phyloP scores from a whole-genome alignment of 1,139 yeast genomes.

The Pichia sp. region DNA sequence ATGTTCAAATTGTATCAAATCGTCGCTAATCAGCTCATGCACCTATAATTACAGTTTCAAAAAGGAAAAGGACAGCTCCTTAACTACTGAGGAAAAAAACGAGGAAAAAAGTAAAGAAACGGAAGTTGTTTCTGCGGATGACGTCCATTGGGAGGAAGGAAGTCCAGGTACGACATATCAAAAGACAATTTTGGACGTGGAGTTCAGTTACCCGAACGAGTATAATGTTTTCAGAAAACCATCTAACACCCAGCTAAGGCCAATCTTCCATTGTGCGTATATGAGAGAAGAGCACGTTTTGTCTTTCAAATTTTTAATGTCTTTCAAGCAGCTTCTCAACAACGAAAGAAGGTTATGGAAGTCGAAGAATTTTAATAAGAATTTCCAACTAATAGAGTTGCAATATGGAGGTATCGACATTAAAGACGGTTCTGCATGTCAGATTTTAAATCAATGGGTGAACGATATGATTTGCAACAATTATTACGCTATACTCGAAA shows the following conservation, averaged over 20 bases:
- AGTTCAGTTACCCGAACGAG: neutral
- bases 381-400: neutral
- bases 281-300: neutral
- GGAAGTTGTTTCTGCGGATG: neutral
- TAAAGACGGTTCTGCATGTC: neutral
- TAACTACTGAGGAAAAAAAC: neutral
- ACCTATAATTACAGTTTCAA: slow-evolving; percentile 1
- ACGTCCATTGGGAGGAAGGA: neutral
- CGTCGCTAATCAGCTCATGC: slow-evolving; percentile 5
- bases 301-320: neutral
- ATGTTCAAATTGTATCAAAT: slow-evolving; percentile 18
- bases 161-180: neutral
- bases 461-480: slow-evolving; percentile 10
- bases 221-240: slow-evolving; percentile 12
- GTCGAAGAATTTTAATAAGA: slow-evolving; percentile 3
- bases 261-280: neutral
- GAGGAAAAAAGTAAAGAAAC: neutral
- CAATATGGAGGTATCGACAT: neutral
- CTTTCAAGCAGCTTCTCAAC: slow-evolving; percentile 9
- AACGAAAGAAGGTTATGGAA: slow-evolving; percentile 14
- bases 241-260: slow-evolving; percentile 12
- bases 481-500: slow-evolving; percentile 24
- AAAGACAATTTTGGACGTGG: neutral
- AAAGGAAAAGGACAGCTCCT: neutral
- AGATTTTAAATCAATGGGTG: neutral